A percentile compares a stretch with the other conserved stretches of the same genome.
phyloP scores from a whole-genome alignment of 2,329 filamentous ascomycete genomes.

The Escovopsis weberi region DNA sequence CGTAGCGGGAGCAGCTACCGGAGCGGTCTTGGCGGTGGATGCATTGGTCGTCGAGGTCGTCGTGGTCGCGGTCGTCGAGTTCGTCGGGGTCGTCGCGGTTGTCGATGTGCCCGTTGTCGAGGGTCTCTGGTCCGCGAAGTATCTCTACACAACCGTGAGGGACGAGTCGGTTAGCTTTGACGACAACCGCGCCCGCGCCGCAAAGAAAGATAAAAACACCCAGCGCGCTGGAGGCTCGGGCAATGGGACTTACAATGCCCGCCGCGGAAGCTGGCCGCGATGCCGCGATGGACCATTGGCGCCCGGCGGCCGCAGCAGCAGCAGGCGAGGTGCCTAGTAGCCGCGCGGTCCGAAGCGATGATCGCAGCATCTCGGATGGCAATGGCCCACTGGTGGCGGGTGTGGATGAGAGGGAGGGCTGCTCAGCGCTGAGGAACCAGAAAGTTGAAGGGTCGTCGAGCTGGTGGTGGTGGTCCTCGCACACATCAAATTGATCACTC shows the following conservation, averaged over 20 bases:
- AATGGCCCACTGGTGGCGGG: slow-evolving; percentile 25
- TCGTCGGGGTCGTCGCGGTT: slow-evolving; percentile 23
- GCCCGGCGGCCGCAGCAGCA: slow-evolving; percentile 36
- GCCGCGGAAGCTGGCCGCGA: slow-evolving; percentile 19
- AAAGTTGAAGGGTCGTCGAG: slow-evolving; percentile 5
- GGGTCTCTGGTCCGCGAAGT: slow-evolving; percentile 37
- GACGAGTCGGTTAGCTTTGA: neutral
- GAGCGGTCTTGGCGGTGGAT: slow-evolving; percentile 10
- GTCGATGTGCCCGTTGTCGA: slow-evolving; percentile 35
- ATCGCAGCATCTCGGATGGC: slow-evolving; percentile 52
- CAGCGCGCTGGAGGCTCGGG: neutral
- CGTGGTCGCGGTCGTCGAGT: no score
- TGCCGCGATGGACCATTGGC: slow-evolving; percentile 40
- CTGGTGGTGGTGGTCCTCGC: no score
- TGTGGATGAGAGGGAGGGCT: slow-evolving; percentile 15
- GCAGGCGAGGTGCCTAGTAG: slow-evolving; percentile 40
- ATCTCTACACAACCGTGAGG: slow-evolving; percentile 29
- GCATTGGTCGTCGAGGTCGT: no score
- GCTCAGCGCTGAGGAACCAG: slow-evolving; percentile 1
- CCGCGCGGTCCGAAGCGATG: slow-evolving; percentile 51
- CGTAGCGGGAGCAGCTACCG: slow-evolving; percentile 35
- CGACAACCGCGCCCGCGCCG: no score
- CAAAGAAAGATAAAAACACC: neutral
- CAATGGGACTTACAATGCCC: slow-evolving; percentile 16
- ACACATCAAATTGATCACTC: no score